Evolutionary conservation across 1,284 basidiomycete species (phyloP), one percentile per base, ranked within the genome.

Genomic region (Polyporus tsugae): DNA sequence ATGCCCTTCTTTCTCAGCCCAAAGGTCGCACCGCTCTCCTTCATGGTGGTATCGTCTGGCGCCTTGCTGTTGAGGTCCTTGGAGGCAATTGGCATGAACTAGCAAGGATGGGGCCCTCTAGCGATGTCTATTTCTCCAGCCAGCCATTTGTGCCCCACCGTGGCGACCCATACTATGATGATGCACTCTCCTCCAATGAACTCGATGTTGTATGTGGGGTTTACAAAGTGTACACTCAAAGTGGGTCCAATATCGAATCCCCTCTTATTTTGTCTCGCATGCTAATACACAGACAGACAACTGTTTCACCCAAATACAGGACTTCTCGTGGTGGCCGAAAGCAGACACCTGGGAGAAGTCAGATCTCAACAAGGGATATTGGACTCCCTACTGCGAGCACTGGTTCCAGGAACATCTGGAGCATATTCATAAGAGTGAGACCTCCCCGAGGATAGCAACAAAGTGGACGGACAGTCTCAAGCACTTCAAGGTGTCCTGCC

Each of bases 311-410:
- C 65, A 33, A 70, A 75, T 62, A 69, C 60, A 38, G 57, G 67
- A 63, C 38, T 39, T 72, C 44, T 79, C 76, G 11, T 78, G 77
- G 76, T 78, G 77, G 77, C 77, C 76, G 5, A 76, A 73, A 59
- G 75, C 72, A 17, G 61, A 59, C 7, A 66, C 66, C 9, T 79
- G 74, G 73, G 53, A 60, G 35, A 53, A 42, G 49, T 65, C 61
- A 17, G 72, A 71, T 1, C 60, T 79, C 39, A 65, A 74, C 62
- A 58, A 72, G 22, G 75, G 75, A 11, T 75, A 70, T 46, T 79
- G 77, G 78, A 72, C 71, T 7, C 38, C 63, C 15, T 70, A 71
- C 60, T 75, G 74, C 38, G 75, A 79, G 58, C 58, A 55, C 10
- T 79, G 76, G 44, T 46, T 46, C 44, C 44, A 46, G 44, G n/a